Base-by-base conservation (phyloP, 495 filamentous ascomycete genomes). In the Penicillium angulare region DNA sequence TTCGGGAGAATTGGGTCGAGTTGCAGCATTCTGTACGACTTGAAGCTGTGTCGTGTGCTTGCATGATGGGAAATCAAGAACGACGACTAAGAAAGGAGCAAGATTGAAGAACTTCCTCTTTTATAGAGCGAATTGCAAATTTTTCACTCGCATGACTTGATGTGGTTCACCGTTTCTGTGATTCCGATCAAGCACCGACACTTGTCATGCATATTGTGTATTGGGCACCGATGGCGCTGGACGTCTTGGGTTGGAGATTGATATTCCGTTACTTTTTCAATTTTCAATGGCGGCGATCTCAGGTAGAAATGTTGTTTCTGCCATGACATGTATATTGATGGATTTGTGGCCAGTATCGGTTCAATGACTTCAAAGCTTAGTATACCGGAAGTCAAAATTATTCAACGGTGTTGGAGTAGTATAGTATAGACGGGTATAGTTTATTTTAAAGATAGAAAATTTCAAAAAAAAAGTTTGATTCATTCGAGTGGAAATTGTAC, bases 171-270 rank as follows among this genome's bases (percentile, higher is more conserved):
- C 1, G 29, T 35, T 3, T 32, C 23, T n/a, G 15, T 16, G 38
- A 34, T 50, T 35, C 47, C 47, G 47, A 34, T 34, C 36, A 16
- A 43, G 20, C 22, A 35, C 41, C 49, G 32, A 31, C 22, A 27
- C 13, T 13, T 39, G 41, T 45, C 24, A 23, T 52, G 21, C 33
- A 17, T 13, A 38, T n/a, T 24, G 21, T 29, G 41, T 33, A 34
- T 46, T 40, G 49, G 33, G 23, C 47, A 33, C 36, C 29, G 29
- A 29, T 8, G 8, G 21, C 15, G 17, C 20, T 36, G n/a, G n/a
- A n/a, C n/a, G n/a, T n/a, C 8, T 16, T 5, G 3, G 6, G 20
- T 4, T 22, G 2, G n/a, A 3, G 35, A 21, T 15, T 2, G 10
- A 7, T 15, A 34, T 15, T 15, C n/a, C 32, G 12, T 15, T 13